Evolutionary conservation across 176 grass and related monocot genomes (phyloP).

Genomic region (bread wheat (Triticum aestivum)): IWGSC_CS_RefSeq_v2.1 NC_057814.1:41681533-41682032

Average conservation of each 20-base stretch:
- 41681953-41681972: no score
- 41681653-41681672: conserved; percentile 48
- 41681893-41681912: neutral
- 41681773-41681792: conserved; percentile 66
- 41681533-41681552: neutral
- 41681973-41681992: no score
- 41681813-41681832: neutral
- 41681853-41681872: neutral
- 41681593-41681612: neutral
- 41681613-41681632: conserved; percentile 37
- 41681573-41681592: neutral
- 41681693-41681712: conserved; percentile 81
- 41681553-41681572: neutral
- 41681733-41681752: conserved; percentile 80
- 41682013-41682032: no score
- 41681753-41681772: conserved; percentile 67
- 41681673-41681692: conserved; percentile 70
- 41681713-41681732: conserved; percentile 72
- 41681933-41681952: no score
- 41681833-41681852: neutral
- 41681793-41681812: conserved; percentile 8
- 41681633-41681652: conserved; percentile 66
- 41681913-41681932: neutral
- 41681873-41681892: neutral
- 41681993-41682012: no score